phyloP scores from a whole-genome alignment of 305 asterid genomes.

The Fraxinus latifolia region DNA sequence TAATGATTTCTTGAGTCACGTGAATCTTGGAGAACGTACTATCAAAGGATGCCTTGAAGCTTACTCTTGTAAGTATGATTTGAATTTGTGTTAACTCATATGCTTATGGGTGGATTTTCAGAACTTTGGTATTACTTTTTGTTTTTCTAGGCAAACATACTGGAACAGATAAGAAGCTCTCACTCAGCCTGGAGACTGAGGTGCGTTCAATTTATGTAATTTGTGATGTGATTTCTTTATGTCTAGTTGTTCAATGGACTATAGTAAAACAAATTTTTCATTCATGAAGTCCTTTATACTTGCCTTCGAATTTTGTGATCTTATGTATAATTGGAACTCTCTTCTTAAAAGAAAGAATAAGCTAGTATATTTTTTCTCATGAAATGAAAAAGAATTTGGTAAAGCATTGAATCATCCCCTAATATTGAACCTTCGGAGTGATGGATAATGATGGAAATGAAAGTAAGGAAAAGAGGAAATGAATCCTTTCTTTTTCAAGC shows the following conservation, averaged over 20 bases:
- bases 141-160: conserved; percentile 75
- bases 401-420: neutral
- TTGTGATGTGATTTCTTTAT: neutral
- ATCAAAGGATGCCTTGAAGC: conserved; percentile 88
- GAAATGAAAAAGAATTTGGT: neutral
- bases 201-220: conserved; percentile 33
- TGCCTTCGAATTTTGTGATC: neutral
- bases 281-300: neutral
- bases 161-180: conserved; percentile 83
- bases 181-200: conserved; percentile 92
- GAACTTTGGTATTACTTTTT: conserved; percentile 17
- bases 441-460: neutral
- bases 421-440: neutral
- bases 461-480: neutral
- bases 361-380: neutral
- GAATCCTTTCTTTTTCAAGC: neutral
- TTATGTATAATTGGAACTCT: neutral
- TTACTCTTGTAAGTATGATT: conserved; percentile 75
- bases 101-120: conserved; percentile 14
- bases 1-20: conserved; percentile 68
- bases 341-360: neutral
- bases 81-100: neutral
- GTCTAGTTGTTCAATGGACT: neutral
- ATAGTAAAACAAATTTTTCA: neutral
- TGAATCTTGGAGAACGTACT: conserved; percentile 92